These are phyloP conservation scores for Smittium culicis DNA, from an alignment of 371 early-diverging fungal genomes.

Conservation along the genomic window DNA sequence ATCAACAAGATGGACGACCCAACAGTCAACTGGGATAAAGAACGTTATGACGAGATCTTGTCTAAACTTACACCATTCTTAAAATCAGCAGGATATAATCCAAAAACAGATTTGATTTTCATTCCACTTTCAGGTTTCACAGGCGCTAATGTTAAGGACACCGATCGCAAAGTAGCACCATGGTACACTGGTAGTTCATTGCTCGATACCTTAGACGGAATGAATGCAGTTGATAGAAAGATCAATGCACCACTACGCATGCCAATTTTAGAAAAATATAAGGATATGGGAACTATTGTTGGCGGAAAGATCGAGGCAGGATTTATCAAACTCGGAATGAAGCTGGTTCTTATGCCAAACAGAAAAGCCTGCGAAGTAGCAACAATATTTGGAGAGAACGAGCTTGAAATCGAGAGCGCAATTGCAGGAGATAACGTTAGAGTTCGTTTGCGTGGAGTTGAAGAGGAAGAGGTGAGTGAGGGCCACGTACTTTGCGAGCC, in stretches of 20 bases:
- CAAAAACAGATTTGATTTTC: slow-evolving; percentile 72
- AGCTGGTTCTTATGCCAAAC: slow-evolving; percentile 83
- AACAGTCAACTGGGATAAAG: slow-evolving; percentile 87
- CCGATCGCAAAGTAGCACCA: slow-evolving; percentile 51
- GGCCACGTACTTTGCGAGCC: slow-evolving; percentile 77
- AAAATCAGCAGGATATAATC: slow-evolving; percentile 79
- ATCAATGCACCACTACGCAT: slow-evolving; percentile 76
- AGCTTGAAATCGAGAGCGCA: slow-evolving; percentile 64
- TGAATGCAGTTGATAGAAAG: slow-evolving; percentile 70
- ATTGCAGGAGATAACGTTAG: slow-evolving; percentile 87
- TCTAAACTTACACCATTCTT: slow-evolving; percentile 77
- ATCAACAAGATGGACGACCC: slow-evolving; percentile 99
- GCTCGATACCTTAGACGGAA: slow-evolving; percentile 67
- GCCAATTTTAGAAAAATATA: slow-evolving; percentile 86
- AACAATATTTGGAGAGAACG: slow-evolving; percentile 66
- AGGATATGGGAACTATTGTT: slow-evolving; percentile 93
- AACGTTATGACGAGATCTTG: slow-evolving; percentile 79
- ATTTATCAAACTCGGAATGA: slow-evolving; percentile 66
- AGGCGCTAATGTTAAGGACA: slow-evolving; percentile 79
- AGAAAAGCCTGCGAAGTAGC: slow-evolving; percentile 55
- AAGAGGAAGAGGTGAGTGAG: slow-evolving; percentile 78
- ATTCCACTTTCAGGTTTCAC: slow-evolving; percentile 93
- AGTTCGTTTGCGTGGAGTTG: slow-evolving; percentile 74
- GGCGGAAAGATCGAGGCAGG: slow-evolving; percentile 94
- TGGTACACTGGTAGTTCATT: slow-evolving; percentile 92